Base-by-base conservation (phyloP, 2,329 filamentous ascomycete genomes). In the Aspergillus latus region DNA sequence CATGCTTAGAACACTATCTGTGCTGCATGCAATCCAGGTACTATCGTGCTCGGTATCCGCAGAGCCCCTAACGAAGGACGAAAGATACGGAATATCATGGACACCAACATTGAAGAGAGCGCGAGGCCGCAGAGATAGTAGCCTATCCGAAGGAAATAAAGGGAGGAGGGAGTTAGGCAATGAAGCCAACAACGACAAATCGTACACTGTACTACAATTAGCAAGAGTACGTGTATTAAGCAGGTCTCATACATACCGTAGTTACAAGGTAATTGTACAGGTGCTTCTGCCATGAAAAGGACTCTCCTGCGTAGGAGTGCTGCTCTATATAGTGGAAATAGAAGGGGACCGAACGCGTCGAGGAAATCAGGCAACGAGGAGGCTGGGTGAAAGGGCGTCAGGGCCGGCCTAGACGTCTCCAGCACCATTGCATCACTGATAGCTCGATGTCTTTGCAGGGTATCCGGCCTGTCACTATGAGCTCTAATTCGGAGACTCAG, bases 11-110 rank as follows among this genome's bases (percentile, higher is more conserved):
- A 99, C 94, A 68, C 89, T 93, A 75, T 99, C 94, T 1, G 93
- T 97, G 2, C 93, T 97, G 73, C 92, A 97, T 10, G 93, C 94
- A 57, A 96, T 87, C 92, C 92, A 99, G 39, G 92, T 89, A 11
- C 11, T 82, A 76, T 80, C 65, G 45, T 58, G 49, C 56, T 72
- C 67, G 46, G 67, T 54, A 61, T 68, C 58, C 60, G 72, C 44
- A 37, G 68, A 60, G 67, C 72, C 68, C 76, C 78, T 47, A 73
- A 80, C 79, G 4, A 97, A 81, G 43, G 88, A 84, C 4, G 89
- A 80, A 4, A 97, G 81, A 55, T 88, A 85, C 4, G 89, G 84
- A 49, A 99, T 96, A 68, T 99, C 94, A 71, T 96, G 90, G 13
- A 99, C 87, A 49, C 94, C 94, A 57, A 99, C 84, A 51, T 88